Conservation (phyloP, 2,329 filamentous ascomycete genomes). For the Exophiala oligosperma region DNA sequence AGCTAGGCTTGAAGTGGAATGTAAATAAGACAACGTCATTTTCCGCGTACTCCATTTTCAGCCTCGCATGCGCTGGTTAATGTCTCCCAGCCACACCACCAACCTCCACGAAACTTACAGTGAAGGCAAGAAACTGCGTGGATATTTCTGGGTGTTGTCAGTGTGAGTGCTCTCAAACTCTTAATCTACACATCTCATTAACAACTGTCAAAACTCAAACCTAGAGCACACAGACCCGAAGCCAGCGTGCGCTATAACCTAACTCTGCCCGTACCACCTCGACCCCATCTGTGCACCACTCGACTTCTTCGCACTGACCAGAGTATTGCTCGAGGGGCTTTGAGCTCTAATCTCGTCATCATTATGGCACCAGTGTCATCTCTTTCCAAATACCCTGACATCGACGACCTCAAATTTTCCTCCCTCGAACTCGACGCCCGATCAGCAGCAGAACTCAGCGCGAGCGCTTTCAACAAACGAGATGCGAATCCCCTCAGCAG, state of each 20-base stretch:
- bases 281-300: slow-evolving; percentile 5
- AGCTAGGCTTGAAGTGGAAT: too few species aligned
- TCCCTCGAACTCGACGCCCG: slow-evolving; percentile 30
- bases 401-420: slow-evolving; percentile 27
- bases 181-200: background rate
- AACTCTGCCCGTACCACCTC: background rate
- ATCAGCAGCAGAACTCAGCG: slow-evolving; percentile 7
- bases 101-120: too few species aligned
- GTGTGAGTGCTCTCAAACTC: background rate
- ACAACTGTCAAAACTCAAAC: slow-evolving; percentile 1
- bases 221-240: background rate
- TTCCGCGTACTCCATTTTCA: too few species aligned
- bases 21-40: too few species aligned
- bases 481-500: slow-evolving; percentile 3
- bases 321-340: slow-evolving; percentile 1
- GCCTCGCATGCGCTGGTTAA: too few species aligned
- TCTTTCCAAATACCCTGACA: slow-evolving; percentile 5
- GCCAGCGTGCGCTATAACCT: background rate
- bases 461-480: slow-evolving; percentile 12
- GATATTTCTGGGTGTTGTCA: background rate
- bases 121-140: too few species aligned
- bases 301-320: slow-evolving; percentile 2
- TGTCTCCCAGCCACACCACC: too few species aligned
- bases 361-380: slow-evolving; percentile 22
- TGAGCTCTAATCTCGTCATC: slow-evolving; percentile 2